Evolutionary conservation across 805 yeast species (phyloP).

Genomic region (Maudiozyma bulderi): DNA sequence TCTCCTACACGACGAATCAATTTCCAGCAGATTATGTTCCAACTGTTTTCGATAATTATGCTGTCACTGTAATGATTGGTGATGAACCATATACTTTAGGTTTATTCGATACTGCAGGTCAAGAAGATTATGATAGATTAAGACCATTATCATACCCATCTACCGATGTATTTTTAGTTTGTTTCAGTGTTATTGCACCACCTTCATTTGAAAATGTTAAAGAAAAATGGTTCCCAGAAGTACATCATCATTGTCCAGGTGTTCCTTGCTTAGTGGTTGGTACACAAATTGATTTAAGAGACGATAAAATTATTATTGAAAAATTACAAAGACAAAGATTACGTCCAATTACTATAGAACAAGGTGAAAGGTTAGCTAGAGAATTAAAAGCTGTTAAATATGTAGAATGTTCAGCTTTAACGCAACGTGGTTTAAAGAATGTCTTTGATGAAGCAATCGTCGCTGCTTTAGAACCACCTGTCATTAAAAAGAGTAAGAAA

Average conservation of each 20-base stretch:
- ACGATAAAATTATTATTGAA: conserved; percentile 83
- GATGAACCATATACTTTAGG: conserved; percentile 97
- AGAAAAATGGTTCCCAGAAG: conserved; percentile 98
- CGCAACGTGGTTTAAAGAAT: conserved; percentile 92
- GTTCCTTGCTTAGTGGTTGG: conserved; percentile 96
- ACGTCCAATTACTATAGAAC: conserved; percentile 55
- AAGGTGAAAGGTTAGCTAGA: conserved; percentile 87
- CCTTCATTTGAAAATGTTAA: conserved; percentile 95
- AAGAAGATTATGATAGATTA: conserved; percentile 95
- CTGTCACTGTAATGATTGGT: conserved; percentile 91
- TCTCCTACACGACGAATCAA: conserved; percentile 92
- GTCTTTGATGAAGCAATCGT: conserved; percentile 99
- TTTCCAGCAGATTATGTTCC: conserved; percentile 98
- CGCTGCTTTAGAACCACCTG: conserved; percentile 96
- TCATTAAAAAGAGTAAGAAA: conserved; percentile 62
- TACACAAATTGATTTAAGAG: conserved; percentile 90
- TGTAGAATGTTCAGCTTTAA: conserved; percentile 95
- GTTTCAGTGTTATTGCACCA: conserved; percentile 94
- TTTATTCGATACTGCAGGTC: conserved; percentile 97
- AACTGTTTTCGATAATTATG: conserved; percentile 94
- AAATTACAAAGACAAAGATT: conserved; percentile 85
- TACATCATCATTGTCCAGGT: conserved; percentile 96
- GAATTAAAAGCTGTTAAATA: conserved; percentile 93
- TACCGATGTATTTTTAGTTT: conserved; percentile 91
- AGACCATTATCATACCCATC: conserved; percentile 96